Base-by-base conservation (phyloP, 495 filamentous ascomycete genomes). In the Talaromyces stipitatus region DNA sequence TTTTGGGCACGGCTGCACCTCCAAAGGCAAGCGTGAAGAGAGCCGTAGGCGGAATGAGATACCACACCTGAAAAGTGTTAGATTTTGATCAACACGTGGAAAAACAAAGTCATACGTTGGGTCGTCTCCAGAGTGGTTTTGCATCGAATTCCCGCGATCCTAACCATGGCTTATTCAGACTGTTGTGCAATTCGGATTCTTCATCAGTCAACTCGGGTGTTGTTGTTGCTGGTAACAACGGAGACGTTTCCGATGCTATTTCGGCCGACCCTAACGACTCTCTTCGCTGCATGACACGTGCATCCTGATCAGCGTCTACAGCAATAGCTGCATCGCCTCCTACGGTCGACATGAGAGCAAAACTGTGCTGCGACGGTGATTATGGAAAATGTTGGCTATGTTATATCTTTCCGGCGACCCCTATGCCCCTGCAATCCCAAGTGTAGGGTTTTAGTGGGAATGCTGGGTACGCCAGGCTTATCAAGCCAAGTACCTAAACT, bases 1-100 rank as follows among this genome's bases (percentile, higher is more conserved):
- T 72, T 67, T 82, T 90, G 8, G 88, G 89, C 3, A 95, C 89
- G 2, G 89, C 71, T 23, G 86, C 78, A 60, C 88, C 91, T 20
- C 94, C 94, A 64, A 91, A 90, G 0, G 90, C 91, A 43, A 95
- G 72, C 0, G 89, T 87, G 66, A 85, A 90, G 6, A 95, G 64
- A 23, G 87, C 72, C 66, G 89, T 90, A 3, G 89, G 86, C 0
- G 81, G 83, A 9, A 98, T 62, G 14, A 98, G 72, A 90, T 92
- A 98, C 68, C 79, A 89, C 32, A 96, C 80, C 89, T 95, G 55
- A n/a, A 18, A 16, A n/a, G 58, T 61, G 27, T 64, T 50, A 50
- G 58, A 50, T 54, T n/a, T 43, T 53, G 41, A 26, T 51, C 4
- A 0, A 5, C 43, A 47, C n/a, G 22, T 23, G 5, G 16, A 26